These are phyloP conservation scores for Colletotrichum noveboracense DNA, from an alignment of 2,329 filamentous ascomycete genomes.

Conservation along the genomic window DNA sequence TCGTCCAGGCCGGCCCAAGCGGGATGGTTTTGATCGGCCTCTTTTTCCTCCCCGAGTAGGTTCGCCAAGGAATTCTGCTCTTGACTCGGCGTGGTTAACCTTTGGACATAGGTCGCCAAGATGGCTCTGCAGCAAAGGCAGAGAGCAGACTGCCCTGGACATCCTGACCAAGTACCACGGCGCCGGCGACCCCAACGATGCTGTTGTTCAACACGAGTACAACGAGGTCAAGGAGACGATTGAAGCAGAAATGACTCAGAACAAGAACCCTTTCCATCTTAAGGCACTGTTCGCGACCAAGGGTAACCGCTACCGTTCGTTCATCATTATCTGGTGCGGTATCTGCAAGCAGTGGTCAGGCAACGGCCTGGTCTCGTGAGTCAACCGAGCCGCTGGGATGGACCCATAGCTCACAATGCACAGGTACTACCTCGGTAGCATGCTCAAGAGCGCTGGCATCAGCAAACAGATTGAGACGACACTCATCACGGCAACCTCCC, in stretches of 20 bases:
- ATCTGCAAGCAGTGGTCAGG: constrained; percentile 47
- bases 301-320: constrained; percentile 37
- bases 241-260: constrained; percentile 39
- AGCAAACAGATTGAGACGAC: constrained; percentile 9
- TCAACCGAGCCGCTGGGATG: not conserved
- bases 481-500: constrained; percentile 18
- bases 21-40: constrained; percentile 15
- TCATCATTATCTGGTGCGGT: constrained; percentile 46
- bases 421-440: constrained; percentile 1
- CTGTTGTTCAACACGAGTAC: constrained; percentile 59
- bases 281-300: constrained; percentile 30
- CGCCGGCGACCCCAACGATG: constrained; percentile 56
- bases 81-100: not conserved
- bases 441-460: constrained; percentile 20
- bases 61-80: not conserved
- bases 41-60: constrained; percentile 15
- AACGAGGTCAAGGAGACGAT: constrained; percentile 44
- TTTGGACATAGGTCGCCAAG: not conserved
- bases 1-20: constrained; percentile 8
- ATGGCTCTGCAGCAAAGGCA: constrained; percentile 18
- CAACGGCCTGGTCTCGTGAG: not conserved
- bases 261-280: constrained; percentile 26
- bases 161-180: constrained; percentile 65
- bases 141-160: constrained; percentile 49
- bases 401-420: not conserved